Base-by-base conservation (phyloP, 768 basidiomycete species). In the Rhodotorula diobovata region DNA sequence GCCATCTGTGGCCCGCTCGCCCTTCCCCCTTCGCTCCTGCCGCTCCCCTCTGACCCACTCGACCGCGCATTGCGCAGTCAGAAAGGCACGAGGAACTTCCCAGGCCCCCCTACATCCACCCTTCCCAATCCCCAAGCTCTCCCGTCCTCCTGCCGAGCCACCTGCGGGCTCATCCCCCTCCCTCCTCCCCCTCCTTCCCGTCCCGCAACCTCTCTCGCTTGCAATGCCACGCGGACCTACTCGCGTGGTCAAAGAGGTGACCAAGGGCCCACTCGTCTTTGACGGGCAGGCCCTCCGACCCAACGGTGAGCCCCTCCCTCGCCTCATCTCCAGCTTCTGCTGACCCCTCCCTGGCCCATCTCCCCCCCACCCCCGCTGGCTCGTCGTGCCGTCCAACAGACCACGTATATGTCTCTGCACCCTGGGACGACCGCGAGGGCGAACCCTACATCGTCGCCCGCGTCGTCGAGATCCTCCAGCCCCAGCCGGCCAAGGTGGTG, bases 341-440 rank as follows among this genome's bases (percentile, higher is more conserved):
- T 51, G 34, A 37, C 58, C 35, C 61, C 32, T 39, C 23, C 21
- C n/a, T 50, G 8, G 37, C 62, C 57, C 50, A 35, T 51, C n/a
- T n/a, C 28, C 55, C 32, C 64, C 15, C 28, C n/a, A 3, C 37
- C 21, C 48, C 46, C 28, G n/a, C 46, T 53, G 55, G 21, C 7
- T 30, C 34, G 10, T 50, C 61, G 41, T 43, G 25, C 14, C 55
- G 30, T 37, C 54, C 21, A 28, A 48, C 71, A 96, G 95, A 97
- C 81, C 93, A 97, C 83, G 94, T 97, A 76, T 98, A 96, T 80
- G 92, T 92, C 82, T 93, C 94, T 43, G 90, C 93, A 41, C 89
- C 88, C 71, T 97, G 93, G 93, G 86, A 88, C 67, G 85, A 90
- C 71, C 87, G 94, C 71, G 93, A 96, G 79, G 91, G 92, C 77